Evolutionary conservation across 257 asterid species (phyloP).

Genomic region (Przewalskia tangutica): DNA sequence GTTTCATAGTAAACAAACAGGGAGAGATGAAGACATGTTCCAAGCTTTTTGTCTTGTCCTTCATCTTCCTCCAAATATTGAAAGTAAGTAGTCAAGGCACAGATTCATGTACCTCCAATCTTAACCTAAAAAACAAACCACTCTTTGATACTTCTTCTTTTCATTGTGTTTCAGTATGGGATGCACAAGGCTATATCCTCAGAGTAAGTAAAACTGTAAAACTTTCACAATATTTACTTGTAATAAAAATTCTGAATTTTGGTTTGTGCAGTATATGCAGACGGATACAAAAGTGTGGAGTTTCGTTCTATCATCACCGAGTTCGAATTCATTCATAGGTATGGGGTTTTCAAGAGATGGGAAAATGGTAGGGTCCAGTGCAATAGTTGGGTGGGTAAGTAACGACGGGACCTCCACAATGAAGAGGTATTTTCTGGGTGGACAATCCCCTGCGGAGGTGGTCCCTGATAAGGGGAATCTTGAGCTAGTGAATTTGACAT

Average conservation of each 20-base stretch:
- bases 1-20: not conserved
- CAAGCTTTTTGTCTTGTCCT: not conserved
- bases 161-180: constrained; percentile 57
- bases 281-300: constrained; percentile 46
- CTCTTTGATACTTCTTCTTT: constrained; percentile 54
- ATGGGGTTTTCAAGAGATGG: constrained; percentile 70
- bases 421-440: constrained; percentile 43
- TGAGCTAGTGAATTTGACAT: constrained; percentile 31
- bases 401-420: constrained; percentile 8
- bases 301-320: constrained; percentile 59
- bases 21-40: constrained; percentile 16
- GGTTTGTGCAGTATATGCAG: constrained; percentile 34
- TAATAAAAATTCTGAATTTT: too few relatives aligned
- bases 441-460: constrained; percentile 32
- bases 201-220: constrained; percentile 61
- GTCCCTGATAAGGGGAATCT: constrained; percentile 26
- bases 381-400: constrained; percentile 61
- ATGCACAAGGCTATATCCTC: constrained; percentile 51
- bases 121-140: constrained; percentile 18
- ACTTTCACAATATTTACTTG: too few relatives aligned
- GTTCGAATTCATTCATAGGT: constrained; percentile 35
- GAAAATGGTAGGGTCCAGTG: constrained; percentile 60
- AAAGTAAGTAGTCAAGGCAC: constrained; percentile 33
- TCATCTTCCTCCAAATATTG: not conserved
- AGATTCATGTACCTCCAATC: constrained; percentile 50